These are phyloP conservation scores for Vinca minor DNA, from an alignment of 257 asterid genomes.

Conservation along the genomic window DNA sequence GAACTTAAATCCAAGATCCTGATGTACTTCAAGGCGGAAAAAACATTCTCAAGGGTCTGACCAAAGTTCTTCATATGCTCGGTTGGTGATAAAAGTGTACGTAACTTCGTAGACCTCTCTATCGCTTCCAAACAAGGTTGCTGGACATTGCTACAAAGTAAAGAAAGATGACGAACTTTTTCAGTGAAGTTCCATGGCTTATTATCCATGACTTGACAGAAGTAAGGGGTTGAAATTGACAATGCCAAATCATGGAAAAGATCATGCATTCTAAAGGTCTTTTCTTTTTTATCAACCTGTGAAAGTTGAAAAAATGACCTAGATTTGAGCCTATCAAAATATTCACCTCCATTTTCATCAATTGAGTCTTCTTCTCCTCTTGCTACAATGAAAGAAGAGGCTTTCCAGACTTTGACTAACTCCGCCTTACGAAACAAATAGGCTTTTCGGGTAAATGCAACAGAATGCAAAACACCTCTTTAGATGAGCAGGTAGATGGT, in stretches of 20 bases:
- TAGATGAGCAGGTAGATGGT: slow-evolving; percentile 36
- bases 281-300: slow-evolving; percentile 43
- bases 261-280: slow-evolving; percentile 43
- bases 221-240: slow-evolving; percentile 14
- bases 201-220: slow-evolving; percentile 9
- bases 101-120: slow-evolving; percentile 10
- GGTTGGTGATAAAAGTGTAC: slow-evolving; percentile 20
- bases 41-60: not conserved
- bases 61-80: not conserved
- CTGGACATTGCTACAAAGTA: slow-evolving; percentile 6
- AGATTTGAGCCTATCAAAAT: slow-evolving; percentile 38
- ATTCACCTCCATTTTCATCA: slow-evolving; percentile 38
- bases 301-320: slow-evolving; percentile 48
- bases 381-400: slow-evolving; percentile 34
- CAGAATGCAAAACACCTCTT: slow-evolving; percentile 55
- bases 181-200: slow-evolving; percentile 14
- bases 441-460: slow-evolving; percentile 46
- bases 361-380: slow-evolving; percentile 15
- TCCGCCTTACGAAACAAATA: slow-evolving; percentile 33
- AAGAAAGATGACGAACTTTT: slow-evolving; percentile 18
- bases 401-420: slow-evolving; percentile 49
- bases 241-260: slow-evolving; percentile 22
- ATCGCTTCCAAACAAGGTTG: not conserved
- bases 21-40: slow-evolving; percentile 9
- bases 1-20: slow-evolving; percentile 16